phyloP scores from a whole-genome alignment of 2,329 filamentous ascomycete genomes.

The Ophiostoma ulmi region DNA sequence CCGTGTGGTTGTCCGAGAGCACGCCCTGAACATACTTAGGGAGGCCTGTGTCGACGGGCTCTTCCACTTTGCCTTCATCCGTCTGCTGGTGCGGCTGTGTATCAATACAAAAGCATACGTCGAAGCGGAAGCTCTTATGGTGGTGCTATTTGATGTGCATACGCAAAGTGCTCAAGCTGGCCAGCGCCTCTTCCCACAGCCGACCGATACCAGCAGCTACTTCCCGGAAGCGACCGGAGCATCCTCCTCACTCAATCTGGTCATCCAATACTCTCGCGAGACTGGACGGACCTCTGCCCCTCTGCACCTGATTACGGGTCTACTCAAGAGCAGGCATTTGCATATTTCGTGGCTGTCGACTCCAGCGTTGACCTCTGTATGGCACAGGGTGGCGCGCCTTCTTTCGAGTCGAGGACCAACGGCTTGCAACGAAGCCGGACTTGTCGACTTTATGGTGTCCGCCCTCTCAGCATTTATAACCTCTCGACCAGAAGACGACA shows the following conservation, averaged over 20 bases:
- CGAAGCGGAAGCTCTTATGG: constrained; percentile 42
- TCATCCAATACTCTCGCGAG: constrained; percentile 32
- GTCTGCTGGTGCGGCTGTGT: constrained; percentile 42
- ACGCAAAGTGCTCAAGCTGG: not conserved
- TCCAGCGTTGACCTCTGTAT: constrained; percentile 38
- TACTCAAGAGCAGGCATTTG: constrained; percentile 37
- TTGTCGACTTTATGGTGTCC: constrained; percentile 35
- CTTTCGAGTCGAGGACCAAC: constrained; percentile 32
- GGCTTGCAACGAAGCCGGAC: constrained; percentile 33
- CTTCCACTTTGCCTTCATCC: constrained; percentile 39
- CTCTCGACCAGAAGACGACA: constrained; percentile 2
- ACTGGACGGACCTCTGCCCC: constrained; percentile 34
- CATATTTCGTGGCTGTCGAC: constrained; percentile 44
- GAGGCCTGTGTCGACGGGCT: constrained; percentile 42
- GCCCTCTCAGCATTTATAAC: constrained; percentile 19
- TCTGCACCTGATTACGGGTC: constrained; percentile 36
- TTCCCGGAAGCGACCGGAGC: constrained; percentile 30
- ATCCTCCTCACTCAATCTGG: constrained; percentile 30
- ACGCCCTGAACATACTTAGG: constrained; percentile 42
- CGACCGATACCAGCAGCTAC: constrained; percentile 28
- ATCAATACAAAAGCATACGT: constrained; percentile 33
- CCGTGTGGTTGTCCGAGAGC: constrained; percentile 42
- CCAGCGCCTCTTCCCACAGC: constrained; percentile 2
- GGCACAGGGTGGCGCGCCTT: constrained; percentile 37
- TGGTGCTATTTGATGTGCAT: constrained; percentile 31